These are phyloP conservation scores for Dactylella cylindrospora DNA, from an alignment of 2,329 filamentous ascomycete genomes.

Conservation along the genomic window DNA sequence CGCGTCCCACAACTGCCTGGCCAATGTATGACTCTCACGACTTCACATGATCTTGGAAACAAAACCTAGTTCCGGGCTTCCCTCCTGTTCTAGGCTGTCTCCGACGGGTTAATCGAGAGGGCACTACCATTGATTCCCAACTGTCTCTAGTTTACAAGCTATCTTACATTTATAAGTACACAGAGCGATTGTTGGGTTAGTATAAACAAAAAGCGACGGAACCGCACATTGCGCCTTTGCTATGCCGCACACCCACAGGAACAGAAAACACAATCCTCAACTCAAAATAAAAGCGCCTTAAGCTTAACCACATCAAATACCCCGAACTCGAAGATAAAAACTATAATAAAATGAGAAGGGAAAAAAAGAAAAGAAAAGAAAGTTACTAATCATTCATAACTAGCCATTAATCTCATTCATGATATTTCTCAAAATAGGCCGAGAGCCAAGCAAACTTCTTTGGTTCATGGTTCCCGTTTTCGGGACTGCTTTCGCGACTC, in stretches of 20 bases:
- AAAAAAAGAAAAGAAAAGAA: neutral
- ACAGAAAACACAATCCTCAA: neutral
- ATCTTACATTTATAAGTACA: too few species aligned
- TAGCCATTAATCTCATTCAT: slow-evolving; percentile 64
- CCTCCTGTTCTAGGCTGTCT: too few species aligned
- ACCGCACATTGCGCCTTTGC: too few species aligned
- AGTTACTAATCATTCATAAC: slow-evolving; percentile 1
- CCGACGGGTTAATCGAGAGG: too few species aligned
- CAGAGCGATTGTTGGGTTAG: too few species aligned
- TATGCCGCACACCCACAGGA: neutral
- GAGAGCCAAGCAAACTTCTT: slow-evolving; percentile 61
- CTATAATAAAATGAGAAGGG: neutral
- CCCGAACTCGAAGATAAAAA: neutral
- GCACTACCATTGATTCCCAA: too few species aligned
- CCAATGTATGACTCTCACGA: slow-evolving; percentile 30
- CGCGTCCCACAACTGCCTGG: slow-evolving; percentile 22
- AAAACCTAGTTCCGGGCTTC: neutral
- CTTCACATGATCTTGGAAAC: slow-evolving; percentile 43
- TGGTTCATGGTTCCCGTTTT: slow-evolving; percentile 56
- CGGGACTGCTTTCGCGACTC: slow-evolving; percentile 46
- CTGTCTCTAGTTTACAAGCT: too few species aligned
- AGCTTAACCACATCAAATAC: too few species aligned
- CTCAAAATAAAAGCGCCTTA: too few species aligned
- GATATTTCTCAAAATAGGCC: slow-evolving; percentile 72
- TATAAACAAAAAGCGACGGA: too few species aligned